A percentile compares a stretch with the other conserved stretches of the same genome.
These are phyloP conservation scores for Stagonosporopsis chrysanthemi DNA, from an alignment of 2,329 filamentous ascomycete species.

Conservation along the genomic window DNA sequence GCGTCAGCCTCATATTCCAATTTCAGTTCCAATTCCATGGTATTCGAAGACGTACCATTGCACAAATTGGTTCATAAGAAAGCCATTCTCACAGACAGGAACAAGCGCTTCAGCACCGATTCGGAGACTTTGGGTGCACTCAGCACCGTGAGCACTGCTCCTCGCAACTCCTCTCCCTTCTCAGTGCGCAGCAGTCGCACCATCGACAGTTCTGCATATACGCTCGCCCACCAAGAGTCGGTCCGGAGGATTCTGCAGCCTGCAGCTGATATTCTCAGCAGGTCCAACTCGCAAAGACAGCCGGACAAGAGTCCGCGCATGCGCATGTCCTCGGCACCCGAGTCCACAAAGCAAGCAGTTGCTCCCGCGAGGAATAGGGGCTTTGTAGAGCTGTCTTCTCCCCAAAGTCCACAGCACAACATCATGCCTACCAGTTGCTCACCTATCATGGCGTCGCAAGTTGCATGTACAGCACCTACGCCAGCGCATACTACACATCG, in stretches of 20 bases:
- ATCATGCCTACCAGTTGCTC: not conserved
- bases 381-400: slow-evolving; percentile 34
- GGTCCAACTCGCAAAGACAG: slow-evolving; percentile 35
- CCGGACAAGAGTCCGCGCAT: slow-evolving; percentile 32
- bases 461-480: slow-evolving; percentile 18
- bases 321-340: slow-evolving; percentile 47
- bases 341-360: slow-evolving; percentile 22
- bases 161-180: slow-evolving; percentile 40
- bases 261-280: slow-evolving; percentile 44
- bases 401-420: slow-evolving; percentile 27
- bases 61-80: slow-evolving; percentile 61
- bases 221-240: slow-evolving; percentile 43
- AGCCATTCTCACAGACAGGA: slow-evolving; percentile 57
- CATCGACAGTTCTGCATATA: slow-evolving; percentile 41
- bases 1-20: slow-evolving; percentile 55
- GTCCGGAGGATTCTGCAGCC: slow-evolving; percentile 44
- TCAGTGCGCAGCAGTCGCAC: slow-evolving; percentile 36
- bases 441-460: slow-evolving; percentile 2
- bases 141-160: slow-evolving; percentile 21
- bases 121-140: slow-evolving; percentile 31
- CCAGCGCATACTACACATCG: slow-evolving; percentile 17
- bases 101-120: slow-evolving; percentile 40
- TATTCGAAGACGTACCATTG: slow-evolving; percentile 53
- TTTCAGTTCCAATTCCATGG: slow-evolving; percentile 56
- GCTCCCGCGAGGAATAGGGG: slow-evolving; percentile 22